Base-by-base conservation (phyloP, 768 basidiomycete genomes). In the Phaffia tasmanica region DNA sequence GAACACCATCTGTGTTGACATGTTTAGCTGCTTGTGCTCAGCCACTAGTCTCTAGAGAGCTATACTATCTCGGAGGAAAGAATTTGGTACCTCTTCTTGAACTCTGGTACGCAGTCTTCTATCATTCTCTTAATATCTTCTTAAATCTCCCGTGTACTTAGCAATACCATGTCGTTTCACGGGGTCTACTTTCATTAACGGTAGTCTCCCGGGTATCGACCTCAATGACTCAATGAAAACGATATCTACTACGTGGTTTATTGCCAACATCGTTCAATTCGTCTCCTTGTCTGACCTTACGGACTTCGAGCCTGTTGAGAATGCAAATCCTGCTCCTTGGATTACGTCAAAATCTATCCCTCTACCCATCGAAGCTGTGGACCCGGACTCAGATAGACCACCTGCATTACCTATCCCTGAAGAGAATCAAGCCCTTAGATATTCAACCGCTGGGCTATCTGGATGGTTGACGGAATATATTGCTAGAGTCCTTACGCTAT, bases 1-100 rank as follows among this genome's bases (percentile, higher is more conserved):
- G 90, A 58, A 92, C 89, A 0, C 82, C 86, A 55, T 85, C 90
- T 11, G 85, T 89, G 30, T 89, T 92, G 74, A 89, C 88, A 69
- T 88, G 88, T 2, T 80, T 92, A 9, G 84, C 86, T 35, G 86
- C 87, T 51, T 79, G 89, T n/a, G 84, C 86, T 11, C 85, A 86
- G 27, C 84, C 88, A 3, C 80, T 94, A 49, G 83, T 87, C n/a
- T 87, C 85, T 49, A 82, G 89, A 2, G 79, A 84, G 23, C 81
- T 89, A 16, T 88, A 88, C 25, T 88, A 81, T 73, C 77, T 63
- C 7, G 89, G 90, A 18, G 88, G 87, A 3, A 89, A 89, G 73
- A 82, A 88, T 74, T 81, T 94, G 15, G 79, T 88, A 15, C 84
- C 85, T 5, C 84, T 92, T 54, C 80, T 94, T 69, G 84, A 90